phyloP scores from a whole-genome alignment of 1,139 yeast species.

The Wickerhamomyces sp. region DNA sequence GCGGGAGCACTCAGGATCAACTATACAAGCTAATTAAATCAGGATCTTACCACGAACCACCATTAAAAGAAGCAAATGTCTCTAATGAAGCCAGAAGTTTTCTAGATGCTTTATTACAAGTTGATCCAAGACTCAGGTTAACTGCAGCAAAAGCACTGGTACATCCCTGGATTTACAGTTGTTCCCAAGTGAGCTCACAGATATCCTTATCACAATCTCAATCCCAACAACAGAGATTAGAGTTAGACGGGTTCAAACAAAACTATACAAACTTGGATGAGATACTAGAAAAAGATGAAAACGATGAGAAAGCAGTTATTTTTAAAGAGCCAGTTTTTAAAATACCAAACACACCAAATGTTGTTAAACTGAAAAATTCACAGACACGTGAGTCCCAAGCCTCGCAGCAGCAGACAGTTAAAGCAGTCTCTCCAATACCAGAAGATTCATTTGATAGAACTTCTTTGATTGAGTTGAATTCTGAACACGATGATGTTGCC shows the following conservation, averaged over 20 bases:
- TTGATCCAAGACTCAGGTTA: conserved; percentile 65
- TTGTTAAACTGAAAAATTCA: conserved; percentile 7
- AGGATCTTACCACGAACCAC: conserved; percentile 80
- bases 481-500: neutral
- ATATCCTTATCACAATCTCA: conserved; percentile 68
- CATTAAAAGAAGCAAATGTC: conserved; percentile 63
- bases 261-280: conserved; percentile 11
- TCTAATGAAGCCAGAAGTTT: conserved; percentile 67
- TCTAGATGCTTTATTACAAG: conserved; percentile 62
- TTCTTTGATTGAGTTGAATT: conserved; percentile 11
- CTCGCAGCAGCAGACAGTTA: conserved; percentile 10
- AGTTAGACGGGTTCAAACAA: conserved; percentile 28
- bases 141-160: conserved; percentile 68
- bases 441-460: conserved; percentile 20
- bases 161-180: conserved; percentile 49
- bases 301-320: conserved; percentile 6
- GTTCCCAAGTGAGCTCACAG: conserved; percentile 30
- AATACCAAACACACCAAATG: conserved; percentile 29
- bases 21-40: conserved; percentile 68
- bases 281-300: conserved; percentile 8
- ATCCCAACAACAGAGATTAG: conserved; percentile 59
- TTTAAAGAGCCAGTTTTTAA: conserved; percentile 25
- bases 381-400: conserved; percentile 10
- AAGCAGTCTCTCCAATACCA: conserved; percentile 1
- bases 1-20: conserved; percentile 86